Conservation (phyloP, 495 filamentous ascomycete genomes). For the Tuber umbilicatum region DNA sequence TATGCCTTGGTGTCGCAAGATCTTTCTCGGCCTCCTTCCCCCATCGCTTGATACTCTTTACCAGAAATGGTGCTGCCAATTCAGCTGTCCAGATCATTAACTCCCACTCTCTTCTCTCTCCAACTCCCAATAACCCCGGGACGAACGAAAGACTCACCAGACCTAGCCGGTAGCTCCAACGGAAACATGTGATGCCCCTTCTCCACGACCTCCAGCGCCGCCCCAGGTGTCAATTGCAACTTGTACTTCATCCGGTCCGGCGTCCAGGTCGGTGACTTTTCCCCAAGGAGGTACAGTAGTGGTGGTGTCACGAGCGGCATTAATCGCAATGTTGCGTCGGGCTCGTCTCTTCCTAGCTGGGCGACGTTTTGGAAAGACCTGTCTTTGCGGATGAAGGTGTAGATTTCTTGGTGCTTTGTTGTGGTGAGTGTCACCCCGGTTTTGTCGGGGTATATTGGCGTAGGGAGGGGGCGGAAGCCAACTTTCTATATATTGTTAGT, state of each 20-base stretch:
- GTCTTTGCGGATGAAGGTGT: slow-evolving; percentile 49
- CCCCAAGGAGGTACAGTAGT: slow-evolving; percentile 77
- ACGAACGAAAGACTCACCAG: slow-evolving; percentile 41
- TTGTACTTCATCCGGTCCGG: slow-evolving; percentile 52
- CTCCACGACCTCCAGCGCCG: slow-evolving; percentile 57
- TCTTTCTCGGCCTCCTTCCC: slow-evolving; percentile 57
- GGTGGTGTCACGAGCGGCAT: slow-evolving; percentile 67
- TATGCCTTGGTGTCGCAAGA: slow-evolving; percentile 51
- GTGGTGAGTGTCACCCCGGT: slow-evolving; percentile 53
- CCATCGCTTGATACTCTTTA: slow-evolving; percentile 58
- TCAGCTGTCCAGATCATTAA: slow-evolving; percentile 45
- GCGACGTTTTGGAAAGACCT: slow-evolving; percentile 51
- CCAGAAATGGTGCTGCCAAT: slow-evolving; percentile 58
- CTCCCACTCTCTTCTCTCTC: slow-evolving; percentile 6
- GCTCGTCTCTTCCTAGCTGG: slow-evolving; percentile 52
- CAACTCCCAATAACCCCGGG: neutral
- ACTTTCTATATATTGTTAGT: slow-evolving; percentile 42
- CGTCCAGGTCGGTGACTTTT: slow-evolving; percentile 55
- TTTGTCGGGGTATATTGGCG: slow-evolving; percentile 50
- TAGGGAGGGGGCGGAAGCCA: slow-evolving; percentile 61
- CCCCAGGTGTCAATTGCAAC: slow-evolving; percentile 59
- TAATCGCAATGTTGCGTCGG: slow-evolving; percentile 53
- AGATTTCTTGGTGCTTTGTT: slow-evolving; percentile 57
- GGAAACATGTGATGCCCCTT: slow-evolving; percentile 75
- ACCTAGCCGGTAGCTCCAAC: slow-evolving; percentile 65